Conservation (phyloP, 805 yeast genomes). For the Suhomyces xylopsoci region DNA sequence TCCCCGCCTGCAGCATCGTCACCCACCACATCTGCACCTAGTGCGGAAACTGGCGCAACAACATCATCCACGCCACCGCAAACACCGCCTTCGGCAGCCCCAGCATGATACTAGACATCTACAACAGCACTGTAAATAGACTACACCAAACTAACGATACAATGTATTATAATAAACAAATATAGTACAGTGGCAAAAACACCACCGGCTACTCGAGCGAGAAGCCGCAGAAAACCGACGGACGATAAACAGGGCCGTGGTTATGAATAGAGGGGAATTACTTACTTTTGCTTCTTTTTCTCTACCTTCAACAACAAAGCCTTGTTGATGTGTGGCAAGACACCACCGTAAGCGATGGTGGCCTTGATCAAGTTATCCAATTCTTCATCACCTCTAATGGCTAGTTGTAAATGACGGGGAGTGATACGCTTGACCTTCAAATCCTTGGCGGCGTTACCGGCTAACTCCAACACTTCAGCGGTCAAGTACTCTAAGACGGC, state of each 20-base stretch:
- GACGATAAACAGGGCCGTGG: background rate
- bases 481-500: constrained; percentile 31
- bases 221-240: background rate
- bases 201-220: background rate
- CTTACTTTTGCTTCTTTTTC: constrained; percentile 18
- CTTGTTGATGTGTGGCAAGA: constrained; percentile 33
- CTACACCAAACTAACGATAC: constrained; percentile 3
- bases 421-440: constrained; percentile 33
- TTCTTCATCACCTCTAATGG: constrained; percentile 31
- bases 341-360: constrained; percentile 33
- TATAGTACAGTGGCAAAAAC: constrained; percentile 3
- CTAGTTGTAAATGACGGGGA: constrained; percentile 31
- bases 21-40: background rate
- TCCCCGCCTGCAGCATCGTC: background rate
- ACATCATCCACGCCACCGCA: background rate
- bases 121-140: constrained; percentile 1
- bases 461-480: constrained; percentile 32
- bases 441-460: constrained; percentile 32
- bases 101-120: background rate
- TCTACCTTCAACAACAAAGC: constrained; percentile 33
- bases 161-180: constrained; percentile 5
- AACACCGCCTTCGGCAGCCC: background rate
- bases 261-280: background rate
- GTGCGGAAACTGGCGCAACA: background rate
- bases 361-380: constrained; percentile 33